A percentile compares a stretch with the other conserved stretches of the same genome.
phyloP scores from a whole-genome alignment of 768 basidiomycete species.

The Lyophyllum semitale region DNA sequence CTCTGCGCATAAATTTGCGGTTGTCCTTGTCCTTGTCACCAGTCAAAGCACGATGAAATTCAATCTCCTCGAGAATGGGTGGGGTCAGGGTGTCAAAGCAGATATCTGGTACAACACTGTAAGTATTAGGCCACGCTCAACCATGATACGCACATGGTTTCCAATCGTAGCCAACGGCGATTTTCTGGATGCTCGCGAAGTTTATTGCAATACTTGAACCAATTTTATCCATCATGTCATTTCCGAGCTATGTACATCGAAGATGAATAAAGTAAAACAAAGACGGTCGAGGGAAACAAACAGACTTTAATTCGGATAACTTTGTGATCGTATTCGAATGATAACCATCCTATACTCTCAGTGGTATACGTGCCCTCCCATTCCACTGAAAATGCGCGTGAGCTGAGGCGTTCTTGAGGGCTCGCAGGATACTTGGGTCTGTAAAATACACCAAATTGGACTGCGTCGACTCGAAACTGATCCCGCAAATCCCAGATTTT shows the following conservation, averaged over 20 bases:
- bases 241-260: constrained; percentile 60
- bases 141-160: constrained; percentile 55
- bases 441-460: constrained; percentile 72
- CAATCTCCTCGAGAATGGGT: constrained; percentile 60
- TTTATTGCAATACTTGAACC: constrained; percentile 54
- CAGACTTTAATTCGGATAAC: constrained; percentile 61
- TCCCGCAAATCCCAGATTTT: constrained; percentile 46
- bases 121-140: constrained; percentile 4
- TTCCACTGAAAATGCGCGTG: constrained; percentile 69
- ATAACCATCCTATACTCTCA: constrained; percentile 51
- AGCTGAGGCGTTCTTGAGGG: constrained; percentile 28
- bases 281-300: background rate
- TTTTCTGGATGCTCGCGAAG: constrained; percentile 59
- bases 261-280: constrained; percentile 1
- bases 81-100: constrained; percentile 71
- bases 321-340: constrained; percentile 72
- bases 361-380: constrained; percentile 56
- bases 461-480: constrained; percentile 53
- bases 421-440: constrained; percentile 32
- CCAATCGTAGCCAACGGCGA: constrained; percentile 64
- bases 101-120: constrained; percentile 43
- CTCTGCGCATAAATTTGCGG: constrained; percentile 55
- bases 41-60: constrained; percentile 54
- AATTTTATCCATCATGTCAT: constrained; percentile 48
- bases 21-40: constrained; percentile 40